Evolutionary conservation across 441 rosid genomes (phyloP), one percentile per base, ranked within the genome.

Genomic region (Adansonia rubrostipa): DNA sequence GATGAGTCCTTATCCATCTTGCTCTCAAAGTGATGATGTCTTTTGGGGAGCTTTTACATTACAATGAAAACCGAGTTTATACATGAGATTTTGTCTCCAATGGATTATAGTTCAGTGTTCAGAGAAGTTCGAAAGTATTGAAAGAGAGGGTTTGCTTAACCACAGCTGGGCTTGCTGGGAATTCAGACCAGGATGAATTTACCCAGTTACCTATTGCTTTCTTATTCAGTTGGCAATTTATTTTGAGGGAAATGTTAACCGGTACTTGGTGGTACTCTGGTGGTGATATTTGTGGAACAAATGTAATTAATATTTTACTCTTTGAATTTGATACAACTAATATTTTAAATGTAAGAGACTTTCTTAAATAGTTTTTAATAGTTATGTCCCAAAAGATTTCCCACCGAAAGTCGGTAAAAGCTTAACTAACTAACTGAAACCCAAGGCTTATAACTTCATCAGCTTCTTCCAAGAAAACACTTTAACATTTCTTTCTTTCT

Each of bases 381-480:
- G 28, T 24, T 24, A 24, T 24, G 28, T 24, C 28, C 4, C 11
- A 61, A 33, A 15, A 42, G 7, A 28, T 48, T 58, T 72, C 78
- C 80, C 85, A 78, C 85, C 65, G 45, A 58, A 75, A 75, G 80
- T 60, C 54, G 66, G 78, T 81, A 19, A 14, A 2, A 19, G 24
- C 19, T 77, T 28, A 62, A 53, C n/a, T 42, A 51, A 70, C 60
- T 42, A 70, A 68, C 76, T 19, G 19, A 19, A 44, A 28, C 60
- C 67, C 19, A 70, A 71, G 40, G 61, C n/a, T 13, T 5, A 14
- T 6, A 14, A 0, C 15, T 10, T 7, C 7, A 14, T 11, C 6
- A 20, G 10, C 44, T n/a, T 17, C 44, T 13, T 9, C 28, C 45
- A 53, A 60, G 42, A 33, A 47, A 66, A 11, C 62, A 19, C 17